Percentiles rank a stretch among this genome's conserved stretches.
These are phyloP conservation scores for Xanthoconium separans DNA, from an alignment of 1,284 basidiomycete genomes.

Conservation along the genomic window DNA sequence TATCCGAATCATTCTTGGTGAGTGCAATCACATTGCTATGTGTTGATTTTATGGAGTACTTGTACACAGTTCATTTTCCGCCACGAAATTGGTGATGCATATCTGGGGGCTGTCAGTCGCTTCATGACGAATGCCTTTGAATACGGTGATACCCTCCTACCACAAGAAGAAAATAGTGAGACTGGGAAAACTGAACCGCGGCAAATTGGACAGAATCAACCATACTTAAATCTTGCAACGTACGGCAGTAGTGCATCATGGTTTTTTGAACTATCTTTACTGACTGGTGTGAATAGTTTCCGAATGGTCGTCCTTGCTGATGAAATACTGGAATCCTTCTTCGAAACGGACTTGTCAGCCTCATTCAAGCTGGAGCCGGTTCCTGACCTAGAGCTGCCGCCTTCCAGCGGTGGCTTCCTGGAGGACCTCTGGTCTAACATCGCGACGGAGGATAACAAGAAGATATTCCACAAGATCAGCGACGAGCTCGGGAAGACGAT, in stretches of 20 bases:
- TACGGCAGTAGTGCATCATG: conserved; percentile 36
- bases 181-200: conserved; percentile 45
- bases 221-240: conserved; percentile 86
- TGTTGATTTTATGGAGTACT: conserved; percentile 2
- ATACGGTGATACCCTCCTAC: conserved; percentile 85
- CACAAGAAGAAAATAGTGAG: conserved; percentile 41
- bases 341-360: conserved; percentile 83
- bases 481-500: conserved; percentile 93
- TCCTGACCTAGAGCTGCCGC: conserved; percentile 61
- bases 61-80: conserved; percentile 89
- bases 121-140: conserved; percentile 98
- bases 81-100: conserved; percentile 95
- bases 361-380: conserved; percentile 84
- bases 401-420: conserved; percentile 61
- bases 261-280: conserved; percentile 1
- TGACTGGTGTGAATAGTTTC: conserved; percentile 57
- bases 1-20: conserved; percentile 93
- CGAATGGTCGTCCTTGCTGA: conserved; percentile 97
- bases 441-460: conserved; percentile 85
- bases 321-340: conserved; percentile 92
- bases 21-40: conserved; percentile 28
- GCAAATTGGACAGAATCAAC: conserved; percentile 69
- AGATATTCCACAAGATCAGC: conserved; percentile 82
- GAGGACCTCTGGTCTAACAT: conserved; percentile 88
- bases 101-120: conserved; percentile 91